Base-by-base conservation (phyloP, 2,329 filamentous ascomycete genomes). In the Grosmannia huntii region DNA sequence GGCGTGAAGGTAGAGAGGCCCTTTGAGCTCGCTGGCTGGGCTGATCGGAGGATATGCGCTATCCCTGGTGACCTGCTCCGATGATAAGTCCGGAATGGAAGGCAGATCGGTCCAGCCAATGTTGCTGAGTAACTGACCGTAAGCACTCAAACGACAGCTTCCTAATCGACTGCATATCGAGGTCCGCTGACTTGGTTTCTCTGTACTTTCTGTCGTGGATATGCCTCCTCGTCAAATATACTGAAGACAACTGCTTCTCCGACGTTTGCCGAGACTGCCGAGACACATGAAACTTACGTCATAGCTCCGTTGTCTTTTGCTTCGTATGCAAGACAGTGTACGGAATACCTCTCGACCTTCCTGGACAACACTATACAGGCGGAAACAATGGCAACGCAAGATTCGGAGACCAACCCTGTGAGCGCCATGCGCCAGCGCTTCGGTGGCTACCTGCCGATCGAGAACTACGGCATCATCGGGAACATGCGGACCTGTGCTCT, bases 401-500 rank as follows among this genome's bases (percentile, higher is more conserved):
- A n/a, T 38, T 27, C 50, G 11, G 23, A 36, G 21, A 11, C 25
- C 19, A 19, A 31, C 33, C 3, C 50, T 19, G 53, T 57, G 31
- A 56, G 63, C 60, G 61, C 66, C 53, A 60, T 70, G 68, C 72
- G 68, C 66, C 68, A 55, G 49, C 62, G 63, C 3, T 57, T 63
- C 27, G 72, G 70, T 14, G 79, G 78, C 36, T 82, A 82, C 64
- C 73, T 81, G 31, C 79, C 79, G 53, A 87, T 89, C 63, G 86
- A 90, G 67, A 82, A 90, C 69, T 90, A 90, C 75, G 87, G 87
- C 58, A 79, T 90, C 70, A 88, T 90, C 65, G 87, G 87, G 27
- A 89, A 90, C 66, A 89, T 90, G 86, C 80, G 84, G 65, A 90
- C 86, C 1, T 88, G 85, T 72, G 86, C 86, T 16, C 73, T 89